Evolutionary conservation across 495 filamentous ascomycete genomes (phyloP), one percentile per base, ranked within the genome.

Genomic region (Penicillium samsonianum): DNA sequence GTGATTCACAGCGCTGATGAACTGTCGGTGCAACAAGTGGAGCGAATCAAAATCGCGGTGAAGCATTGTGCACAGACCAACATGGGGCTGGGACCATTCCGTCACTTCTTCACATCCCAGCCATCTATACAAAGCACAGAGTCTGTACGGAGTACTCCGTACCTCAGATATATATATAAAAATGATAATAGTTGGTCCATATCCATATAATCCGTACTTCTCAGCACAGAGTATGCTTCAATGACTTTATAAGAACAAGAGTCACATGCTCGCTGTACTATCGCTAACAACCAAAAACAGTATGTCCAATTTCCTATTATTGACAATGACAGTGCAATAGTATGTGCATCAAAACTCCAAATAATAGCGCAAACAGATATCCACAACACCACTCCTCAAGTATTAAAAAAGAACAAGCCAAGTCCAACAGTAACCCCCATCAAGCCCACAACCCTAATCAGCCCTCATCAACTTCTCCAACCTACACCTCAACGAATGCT

Each of bases 1-100:
- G 49, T 52, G 45, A 44, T 30, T 55, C 22, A 10, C n/a, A 41
- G 40, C 26, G 19, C 44, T 26, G 44, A 41, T 61, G 61, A 64
- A 50, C 45, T 61, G 53, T 63, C 38, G 38, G 55, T 37, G 26
- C 49, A 42, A 47, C 53, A 26, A 57, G 62, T 69, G 66, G 66
- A 64, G 59, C 65, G 64, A 67, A 64, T 67, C 66, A 64, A 73
- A 73, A 50, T 69, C 70, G 68, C 71, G 73, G 73, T 76, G 73
- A 73, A 62, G 68, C 54, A 61, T 50, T 55, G 71, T 65, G 68
- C 73, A 73, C 73, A 67, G 71, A 62, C 73, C 62, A 50, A 45
- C 52, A 61, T 61, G 67, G 55, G 69, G 69, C 61, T 60, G 63
- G 57, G 33, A 50, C 16, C 7, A 55, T 26, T 50, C 45, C 40